Evolutionary conservation across 2,329 filamentous ascomycete species (phyloP).

Genomic region (Colletotrichum camelliae): DNA sequence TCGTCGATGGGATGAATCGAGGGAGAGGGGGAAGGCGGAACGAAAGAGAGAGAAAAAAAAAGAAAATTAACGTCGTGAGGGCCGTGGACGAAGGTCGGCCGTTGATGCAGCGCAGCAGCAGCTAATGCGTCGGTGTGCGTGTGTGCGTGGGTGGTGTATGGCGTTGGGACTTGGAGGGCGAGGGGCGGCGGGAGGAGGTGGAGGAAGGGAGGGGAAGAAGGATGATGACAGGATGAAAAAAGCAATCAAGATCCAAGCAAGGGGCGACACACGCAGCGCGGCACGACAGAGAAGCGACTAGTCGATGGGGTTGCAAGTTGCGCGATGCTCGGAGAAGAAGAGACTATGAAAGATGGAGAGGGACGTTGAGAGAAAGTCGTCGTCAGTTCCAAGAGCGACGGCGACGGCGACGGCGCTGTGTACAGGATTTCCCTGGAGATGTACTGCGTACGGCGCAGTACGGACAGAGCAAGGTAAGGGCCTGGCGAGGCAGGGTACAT

Average conservation of each 20-base stretch:
- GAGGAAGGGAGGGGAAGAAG: not conserved
- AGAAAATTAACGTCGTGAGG: not conserved
- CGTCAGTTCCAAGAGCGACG: not conserved
- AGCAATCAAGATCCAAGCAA: not conserved
- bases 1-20: constrained; percentile 8
- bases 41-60: not conserved
- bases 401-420: not conserved
- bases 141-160: not conserved
- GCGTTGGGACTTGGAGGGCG: not conserved
- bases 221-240: not conserved
- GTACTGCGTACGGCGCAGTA: not conserved
- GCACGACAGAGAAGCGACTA: not conserved
- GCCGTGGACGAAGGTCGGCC: not conserved
- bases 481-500: not conserved
- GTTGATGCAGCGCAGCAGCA: not conserved
- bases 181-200: not conserved
- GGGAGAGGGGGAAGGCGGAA: not conserved
- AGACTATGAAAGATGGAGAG: not conserved
- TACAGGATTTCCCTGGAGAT: not conserved
- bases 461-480: not conserved
- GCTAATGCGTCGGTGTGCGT: not conserved
- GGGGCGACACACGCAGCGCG: not conserved
- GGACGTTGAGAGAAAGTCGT: not conserved
- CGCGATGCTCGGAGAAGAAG: not conserved
- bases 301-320: not conserved